phyloP scores from a whole-genome alignment of 1,139 yeast species.

The Trichomonascaceae sp. region DNA sequence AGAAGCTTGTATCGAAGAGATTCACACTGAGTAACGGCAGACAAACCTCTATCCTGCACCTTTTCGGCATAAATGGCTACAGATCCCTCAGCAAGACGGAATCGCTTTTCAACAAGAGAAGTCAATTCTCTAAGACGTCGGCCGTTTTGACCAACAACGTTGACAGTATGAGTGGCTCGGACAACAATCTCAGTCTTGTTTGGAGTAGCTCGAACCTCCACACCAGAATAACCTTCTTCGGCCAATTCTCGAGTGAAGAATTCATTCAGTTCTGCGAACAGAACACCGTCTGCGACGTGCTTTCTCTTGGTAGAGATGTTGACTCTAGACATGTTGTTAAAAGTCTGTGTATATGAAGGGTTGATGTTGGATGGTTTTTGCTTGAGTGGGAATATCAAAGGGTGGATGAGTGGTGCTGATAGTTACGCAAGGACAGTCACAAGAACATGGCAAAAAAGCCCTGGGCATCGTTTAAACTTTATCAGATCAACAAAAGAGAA shows the following conservation, averaged over 20 bases:
- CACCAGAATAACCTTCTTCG: conserved; percentile 99
- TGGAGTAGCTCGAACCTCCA: conserved; percentile 98
- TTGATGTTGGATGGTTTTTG: conserved; percentile 4
- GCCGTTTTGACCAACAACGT: conserved; percentile 99
- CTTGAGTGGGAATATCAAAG: background rate
- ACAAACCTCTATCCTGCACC: conserved; percentile 98
- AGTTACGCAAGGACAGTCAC: conserved; percentile 2
- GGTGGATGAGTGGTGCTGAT: conserved; percentile 2
- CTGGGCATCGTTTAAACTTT: background rate
- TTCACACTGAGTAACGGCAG: conserved; percentile 99
- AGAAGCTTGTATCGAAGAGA: conserved; percentile 96
- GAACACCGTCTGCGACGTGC: conserved; percentile 98
- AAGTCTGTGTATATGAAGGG: background rate
- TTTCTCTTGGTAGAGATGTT: conserved; percentile 40
- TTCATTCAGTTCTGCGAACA: conserved; percentile 99
- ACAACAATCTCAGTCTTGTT: conserved; percentile 96
- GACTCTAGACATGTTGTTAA: conserved; percentile 18
- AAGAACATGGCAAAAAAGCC: background rate
- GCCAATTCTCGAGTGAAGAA: conserved; percentile 99
- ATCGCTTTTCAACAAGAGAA: conserved; percentile 96
- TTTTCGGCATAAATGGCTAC: conserved; percentile 97
- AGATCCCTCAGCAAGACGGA: conserved; percentile 92
- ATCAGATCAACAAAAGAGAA: background rate
- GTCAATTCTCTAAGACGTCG: conserved; percentile 99
- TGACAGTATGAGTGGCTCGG: conserved; percentile 99